Conservation (phyloP, 1,284 basidiomycete species). For the Sanghuangporus weigelae region DNA sequence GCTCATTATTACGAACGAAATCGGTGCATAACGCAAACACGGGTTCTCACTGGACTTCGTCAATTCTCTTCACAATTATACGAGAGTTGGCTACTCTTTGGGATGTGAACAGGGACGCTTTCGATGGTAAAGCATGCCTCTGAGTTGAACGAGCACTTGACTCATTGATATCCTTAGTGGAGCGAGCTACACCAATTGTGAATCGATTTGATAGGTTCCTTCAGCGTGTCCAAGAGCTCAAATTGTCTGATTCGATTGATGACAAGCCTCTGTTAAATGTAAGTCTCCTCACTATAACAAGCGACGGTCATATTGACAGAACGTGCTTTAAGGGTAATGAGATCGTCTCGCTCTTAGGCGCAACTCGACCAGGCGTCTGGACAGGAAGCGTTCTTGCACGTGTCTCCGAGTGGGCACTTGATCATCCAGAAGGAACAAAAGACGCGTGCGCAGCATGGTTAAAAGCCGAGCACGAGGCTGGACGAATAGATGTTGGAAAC, state of each 20-base stretch:
- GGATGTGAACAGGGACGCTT: conserved; percentile 32
- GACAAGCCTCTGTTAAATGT: conserved; percentile 75
- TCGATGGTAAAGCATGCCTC: conserved; percentile 42
- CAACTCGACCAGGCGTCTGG: conserved; percentile 62
- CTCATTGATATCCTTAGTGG: conserved; percentile 27
- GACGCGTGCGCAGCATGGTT: conserved; percentile 73
- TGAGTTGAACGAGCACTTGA: conserved; percentile 10
- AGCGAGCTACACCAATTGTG: conserved; percentile 43
- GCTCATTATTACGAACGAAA: conserved; percentile 62
- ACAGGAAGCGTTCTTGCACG: conserved; percentile 56
- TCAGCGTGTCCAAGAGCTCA: conserved; percentile 54
- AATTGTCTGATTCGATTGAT: conserved; percentile 56
- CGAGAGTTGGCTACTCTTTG: conserved; percentile 63
- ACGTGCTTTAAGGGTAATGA: conserved; percentile 59
- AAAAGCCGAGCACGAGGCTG: conserved; percentile 42
- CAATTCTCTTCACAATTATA: conserved; percentile 71
- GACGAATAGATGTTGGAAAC: conserved; percentile 27
- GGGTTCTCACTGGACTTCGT: conserved; percentile 66
- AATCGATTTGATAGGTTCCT: conserved; percentile 64
- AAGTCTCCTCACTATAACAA: conserved; percentile 27
- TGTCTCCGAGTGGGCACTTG: conserved; percentile 80
- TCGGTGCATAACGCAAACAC: conserved; percentile 57
- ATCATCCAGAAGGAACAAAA: conserved; percentile 58
- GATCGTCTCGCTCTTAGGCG: conserved; percentile 50
- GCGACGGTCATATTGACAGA: not conserved